These are phyloP conservation scores for Blastobotrys arbuscula DNA, from an alignment of 1,139 yeast genomes.

Conservation along the genomic window DNA sequence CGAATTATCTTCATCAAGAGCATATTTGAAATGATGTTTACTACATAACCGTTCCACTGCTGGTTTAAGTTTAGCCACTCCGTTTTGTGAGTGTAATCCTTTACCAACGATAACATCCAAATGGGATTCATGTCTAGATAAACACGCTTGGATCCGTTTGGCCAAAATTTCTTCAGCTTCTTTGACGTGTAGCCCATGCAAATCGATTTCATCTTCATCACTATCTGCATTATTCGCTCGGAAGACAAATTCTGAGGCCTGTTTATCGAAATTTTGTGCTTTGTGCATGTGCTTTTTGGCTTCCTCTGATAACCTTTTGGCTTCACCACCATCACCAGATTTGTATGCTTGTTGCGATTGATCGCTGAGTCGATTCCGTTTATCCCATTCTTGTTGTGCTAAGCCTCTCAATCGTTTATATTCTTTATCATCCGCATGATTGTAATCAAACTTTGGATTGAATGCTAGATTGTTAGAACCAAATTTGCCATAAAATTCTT, in stretches of 20 bases:
- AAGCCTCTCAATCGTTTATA: conserved; percentile 59
- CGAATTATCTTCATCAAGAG: conserved; percentile 61
- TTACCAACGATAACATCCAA: conserved; percentile 80
- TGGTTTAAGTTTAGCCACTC: conserved; percentile 75
- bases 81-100: conserved; percentile 80
- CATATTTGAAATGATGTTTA: conserved; percentile 54
- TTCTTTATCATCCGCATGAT: conserved; percentile 38
- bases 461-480: conserved; percentile 2
- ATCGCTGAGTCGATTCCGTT: conserved; percentile 47
- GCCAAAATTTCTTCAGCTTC: conserved; percentile 80
- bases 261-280: conserved; percentile 65
- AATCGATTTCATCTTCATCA: conserved; percentile 77
- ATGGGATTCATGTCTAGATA: conserved; percentile 51
- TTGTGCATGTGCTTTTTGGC: conserved; percentile 54
- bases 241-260: conserved; percentile 90
- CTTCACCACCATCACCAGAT: conserved; percentile 64
- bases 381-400: conserved; percentile 63
- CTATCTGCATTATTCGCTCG: conserved; percentile 84
- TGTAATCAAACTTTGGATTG: conserved; percentile 26
- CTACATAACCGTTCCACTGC: conserved; percentile 76
- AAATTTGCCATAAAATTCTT: background rate
- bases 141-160: conserved; percentile 63
- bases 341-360: conserved; percentile 75
- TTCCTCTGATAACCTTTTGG: conserved; percentile 65
- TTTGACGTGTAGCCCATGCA: conserved; percentile 84